Evolutionary conservation across 495 filamentous ascomycete species (phyloP), one percentile per base, ranked within the genome.

Genomic region (Patellaria atrata): DNA sequence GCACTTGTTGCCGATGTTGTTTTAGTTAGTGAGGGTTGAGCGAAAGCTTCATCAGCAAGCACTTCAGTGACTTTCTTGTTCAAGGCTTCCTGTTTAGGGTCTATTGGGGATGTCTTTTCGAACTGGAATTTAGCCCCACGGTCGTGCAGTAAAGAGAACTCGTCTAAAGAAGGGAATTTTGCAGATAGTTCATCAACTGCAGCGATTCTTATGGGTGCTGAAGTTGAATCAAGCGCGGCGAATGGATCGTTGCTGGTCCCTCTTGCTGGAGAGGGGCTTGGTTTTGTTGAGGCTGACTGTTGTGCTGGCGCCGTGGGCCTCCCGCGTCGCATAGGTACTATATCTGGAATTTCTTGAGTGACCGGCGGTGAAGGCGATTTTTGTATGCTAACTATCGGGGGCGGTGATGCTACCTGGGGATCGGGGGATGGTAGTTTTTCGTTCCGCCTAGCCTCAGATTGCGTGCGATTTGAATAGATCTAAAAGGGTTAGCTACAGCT

Each of bases 271-370:
- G 85, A 85, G 13, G 77, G 71, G 40, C 71, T 82, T 11, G 77
- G 73, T 44, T 73, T 76, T 5, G 73, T 49, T 3, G 60, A 63
- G 25, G 50, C 48, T 13, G 59, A 47, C 17, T 48, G 48, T 31
- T 53, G 59, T 10, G 55, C 31, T 26, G 57, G 50, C 22, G 70
- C 75, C 4, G 73, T 67, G 5, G 85, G 80, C 35, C 89, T 71
- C 5, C 89, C 89, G 53, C 89, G 71, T 27, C 91, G 68, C 89
- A 96, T 96, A 5, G 89, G 89, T 37, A 77, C 77, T 42, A 97
- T 83, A 38, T 96, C 86, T 4, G 91, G 91, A 39, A 94, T 74
- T 5, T 67, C 58, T 39, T 77, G 70, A 22, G 76, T 71, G 45
- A 79, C 68, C 42, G 79, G 71, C 23, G 67, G 51, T 10, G 74